phyloP scores from a whole-genome alignment of 441 rosid genomes.

The Populus trichocarpa region DNA sequence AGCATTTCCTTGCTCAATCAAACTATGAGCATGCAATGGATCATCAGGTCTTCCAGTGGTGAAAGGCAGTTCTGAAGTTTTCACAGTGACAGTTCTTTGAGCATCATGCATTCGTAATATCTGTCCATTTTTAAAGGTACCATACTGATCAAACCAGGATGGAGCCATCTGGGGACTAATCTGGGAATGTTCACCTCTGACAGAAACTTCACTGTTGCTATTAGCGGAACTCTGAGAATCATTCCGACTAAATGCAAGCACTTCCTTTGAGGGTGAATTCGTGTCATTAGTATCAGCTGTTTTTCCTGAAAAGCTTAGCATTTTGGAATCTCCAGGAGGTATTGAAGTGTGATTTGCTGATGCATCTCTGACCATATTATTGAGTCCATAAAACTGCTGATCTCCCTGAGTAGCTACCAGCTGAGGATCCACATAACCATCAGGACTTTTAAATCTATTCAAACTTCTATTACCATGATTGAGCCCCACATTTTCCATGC shows the following conservation, averaged over 20 bases:
- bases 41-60: constrained; percentile 41
- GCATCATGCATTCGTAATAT: constrained; percentile 43
- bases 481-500: constrained; percentile 41
- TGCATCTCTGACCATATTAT: constrained; percentile 29
- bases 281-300: constrained; percentile 27
- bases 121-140: constrained; percentile 63
- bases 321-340: constrained; percentile 40
- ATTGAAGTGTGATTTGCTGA: constrained; percentile 14
- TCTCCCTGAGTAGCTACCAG: constrained; percentile 26
- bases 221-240: constrained; percentile 33
- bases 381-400: constrained; percentile 27
- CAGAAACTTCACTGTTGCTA: constrained; percentile 26
- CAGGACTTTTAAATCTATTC: constrained; percentile 48
- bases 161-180: constrained; percentile 73
- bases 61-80: constrained; percentile 37
- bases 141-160: constrained; percentile 73
- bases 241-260: constrained; percentile 29
- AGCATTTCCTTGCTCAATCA: constrained; percentile 33
- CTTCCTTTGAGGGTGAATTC: constrained; percentile 33
- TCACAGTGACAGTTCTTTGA: constrained; percentile 32
- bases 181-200: constrained; percentile 44
- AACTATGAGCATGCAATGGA: constrained; percentile 31
- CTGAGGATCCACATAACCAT: constrained; percentile 29
- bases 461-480: constrained; percentile 45
- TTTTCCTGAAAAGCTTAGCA: constrained; percentile 32